These are phyloP conservation scores for Solanum habrochaites DNA, from an alignment of 257 asterid species.

Conservation along the genomic window DNA sequence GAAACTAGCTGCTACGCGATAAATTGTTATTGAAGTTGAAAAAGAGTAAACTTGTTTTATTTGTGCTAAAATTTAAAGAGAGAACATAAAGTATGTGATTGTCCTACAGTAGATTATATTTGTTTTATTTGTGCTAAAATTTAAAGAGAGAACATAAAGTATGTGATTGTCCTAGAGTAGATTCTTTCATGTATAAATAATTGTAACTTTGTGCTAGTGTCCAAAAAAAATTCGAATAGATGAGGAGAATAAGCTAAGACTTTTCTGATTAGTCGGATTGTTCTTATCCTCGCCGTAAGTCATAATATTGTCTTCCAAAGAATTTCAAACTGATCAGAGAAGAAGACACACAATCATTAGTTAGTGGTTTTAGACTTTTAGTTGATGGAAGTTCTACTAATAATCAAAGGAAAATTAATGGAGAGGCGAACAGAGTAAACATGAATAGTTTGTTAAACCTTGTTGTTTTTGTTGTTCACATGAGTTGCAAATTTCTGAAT, in stretches of 20 bases:
- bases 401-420: not conserved
- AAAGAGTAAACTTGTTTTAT: not conserved
- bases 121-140: not conserved
- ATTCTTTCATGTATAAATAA: not conserved
- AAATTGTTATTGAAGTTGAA: not conserved
- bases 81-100: not conserved
- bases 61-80: not conserved
- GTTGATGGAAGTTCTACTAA: not conserved
- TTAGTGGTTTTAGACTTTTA: not conserved
- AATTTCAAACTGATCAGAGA: not conserved
- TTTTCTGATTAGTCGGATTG: not conserved
- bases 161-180: not conserved
- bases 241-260: not conserved
- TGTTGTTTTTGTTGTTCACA: not conserved
- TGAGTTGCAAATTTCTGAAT: not conserved
- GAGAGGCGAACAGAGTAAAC: not conserved
- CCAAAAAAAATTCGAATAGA: not conserved
- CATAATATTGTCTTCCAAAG: not conserved
- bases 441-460: not conserved
- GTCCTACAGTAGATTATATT: not conserved
- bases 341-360: not conserved
- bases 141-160: not conserved
- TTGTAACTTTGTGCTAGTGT: not conserved
- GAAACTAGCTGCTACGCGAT: not conserved
- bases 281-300: not conserved